Evolutionary conservation across 805 yeast genomes (phyloP).

Genomic region (Candida endomychidarum): DNA sequence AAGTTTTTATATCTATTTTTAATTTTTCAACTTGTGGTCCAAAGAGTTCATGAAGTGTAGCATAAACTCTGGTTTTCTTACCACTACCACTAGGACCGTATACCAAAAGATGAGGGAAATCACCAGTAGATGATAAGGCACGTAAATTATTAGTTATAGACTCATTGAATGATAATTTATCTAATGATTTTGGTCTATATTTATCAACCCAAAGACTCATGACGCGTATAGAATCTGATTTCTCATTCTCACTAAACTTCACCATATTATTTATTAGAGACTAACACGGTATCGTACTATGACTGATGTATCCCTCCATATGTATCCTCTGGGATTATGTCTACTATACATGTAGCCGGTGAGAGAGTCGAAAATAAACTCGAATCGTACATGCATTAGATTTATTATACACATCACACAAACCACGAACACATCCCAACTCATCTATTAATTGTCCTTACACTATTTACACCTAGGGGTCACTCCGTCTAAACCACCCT

Average conservation of each 20-base stretch:
- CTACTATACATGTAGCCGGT: too few species aligned
- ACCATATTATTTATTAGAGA: too few species aligned
- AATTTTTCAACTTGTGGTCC: conserved; percentile 77
- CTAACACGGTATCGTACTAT: too few species aligned
- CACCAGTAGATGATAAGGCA: conserved; percentile 67
- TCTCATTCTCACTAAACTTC: too few species aligned
- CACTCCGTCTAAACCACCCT: neutral
- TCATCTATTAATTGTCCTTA: too few species aligned
- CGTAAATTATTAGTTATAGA: conserved; percentile 61
- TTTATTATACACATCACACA: too few species aligned
- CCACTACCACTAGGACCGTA: conserved; percentile 99
- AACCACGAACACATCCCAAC: too few species aligned
- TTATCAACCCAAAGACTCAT: conserved; percentile 99
- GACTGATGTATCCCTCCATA: too few species aligned
- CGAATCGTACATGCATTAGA: too few species aligned
- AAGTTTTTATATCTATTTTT: conserved; percentile 86
- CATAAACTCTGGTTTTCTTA: conserved; percentile 87
- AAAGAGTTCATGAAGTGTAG: conserved; percentile 74
- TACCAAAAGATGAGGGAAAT: conserved; percentile 87
- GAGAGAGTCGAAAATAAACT: too few species aligned
- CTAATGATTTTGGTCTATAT: conserved; percentile 73
- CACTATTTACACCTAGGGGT: too few species aligned
- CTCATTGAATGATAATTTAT: conserved; percentile 63
- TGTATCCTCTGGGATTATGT: too few species aligned
- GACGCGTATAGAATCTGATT: conserved; percentile 12